Percentiles rank a stretch among this genome's conserved stretches.
These are phyloP conservation scores for Barnettozyma sucrosica DNA, from an alignment of 805 yeast genomes.

Conservation along the genomic window DNA sequence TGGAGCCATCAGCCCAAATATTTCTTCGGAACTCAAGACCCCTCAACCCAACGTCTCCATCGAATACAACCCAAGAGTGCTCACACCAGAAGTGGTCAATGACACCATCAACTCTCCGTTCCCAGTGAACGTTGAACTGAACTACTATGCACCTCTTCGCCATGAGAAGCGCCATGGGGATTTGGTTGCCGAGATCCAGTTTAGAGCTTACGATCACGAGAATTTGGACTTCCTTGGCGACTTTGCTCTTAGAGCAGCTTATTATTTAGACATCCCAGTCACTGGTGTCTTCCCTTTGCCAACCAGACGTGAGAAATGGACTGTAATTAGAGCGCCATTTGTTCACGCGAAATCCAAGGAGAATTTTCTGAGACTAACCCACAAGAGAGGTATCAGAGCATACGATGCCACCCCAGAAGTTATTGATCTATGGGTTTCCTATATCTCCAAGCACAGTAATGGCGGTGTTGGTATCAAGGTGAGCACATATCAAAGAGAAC, in stretches of 20 bases:
- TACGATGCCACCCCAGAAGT: constrained; percentile 85
- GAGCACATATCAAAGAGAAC: constrained; percentile 49
- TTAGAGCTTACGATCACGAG: constrained; percentile 66
- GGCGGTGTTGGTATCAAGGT: constrained; percentile 85
- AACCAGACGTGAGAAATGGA: constrained; percentile 80
- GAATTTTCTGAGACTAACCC: constrained; percentile 86
- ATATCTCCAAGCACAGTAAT: constrained; percentile 66
- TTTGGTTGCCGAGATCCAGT: constrained; percentile 67
- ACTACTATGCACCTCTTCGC: constrained; percentile 74
- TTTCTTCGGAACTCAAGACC: constrained; percentile 7
- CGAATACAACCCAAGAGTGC: constrained; percentile 33
- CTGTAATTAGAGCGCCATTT: constrained; percentile 89
- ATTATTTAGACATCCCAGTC: constrained; percentile 81
- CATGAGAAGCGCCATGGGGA: constrained; percentile 65
- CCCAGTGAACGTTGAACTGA: constrained; percentile 81
- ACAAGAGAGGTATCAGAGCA: constrained; percentile 63
- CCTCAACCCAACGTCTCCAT: constrained; percentile 8
- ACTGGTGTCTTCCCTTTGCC: constrained; percentile 65
- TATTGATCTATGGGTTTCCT: constrained; percentile 74
- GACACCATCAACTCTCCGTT: constrained; percentile 46
- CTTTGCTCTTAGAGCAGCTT: constrained; percentile 86
- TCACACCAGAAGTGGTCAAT: constrained; percentile 29
- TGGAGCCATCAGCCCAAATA: constrained; percentile 12
- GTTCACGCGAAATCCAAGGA: constrained; percentile 93
- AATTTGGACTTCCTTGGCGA: constrained; percentile 73